These are phyloP conservation scores for Coniosporium apollinis DNA, from an alignment of 495 filamentous ascomycete species.

Conservation along the genomic window DNA sequence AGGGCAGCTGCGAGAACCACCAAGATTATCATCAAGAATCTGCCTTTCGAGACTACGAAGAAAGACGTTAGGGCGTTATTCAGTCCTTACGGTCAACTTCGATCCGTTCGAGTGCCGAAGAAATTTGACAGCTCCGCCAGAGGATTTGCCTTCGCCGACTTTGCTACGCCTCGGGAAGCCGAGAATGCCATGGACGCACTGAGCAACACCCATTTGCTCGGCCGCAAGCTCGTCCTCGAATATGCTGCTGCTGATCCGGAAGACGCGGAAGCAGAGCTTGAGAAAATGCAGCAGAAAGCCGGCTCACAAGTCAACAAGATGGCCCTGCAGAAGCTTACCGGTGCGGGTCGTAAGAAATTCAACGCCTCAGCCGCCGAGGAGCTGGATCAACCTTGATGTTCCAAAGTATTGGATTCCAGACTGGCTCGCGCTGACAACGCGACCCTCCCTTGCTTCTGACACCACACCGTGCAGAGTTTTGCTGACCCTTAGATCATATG, in stretches of 20 bases:
- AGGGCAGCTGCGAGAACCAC: constrained; percentile 55
- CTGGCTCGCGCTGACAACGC: constrained; percentile 9
- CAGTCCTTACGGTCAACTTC: constrained; percentile 75
- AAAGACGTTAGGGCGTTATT: constrained; percentile 79
- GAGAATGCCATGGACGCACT: constrained; percentile 84
- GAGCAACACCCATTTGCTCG: constrained; percentile 83
- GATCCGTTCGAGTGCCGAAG: constrained; percentile 82
- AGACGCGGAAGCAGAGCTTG: constrained; percentile 89
- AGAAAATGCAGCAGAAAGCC: constrained; percentile 89
- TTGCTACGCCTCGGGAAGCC: constrained; percentile 79
- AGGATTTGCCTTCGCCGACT: constrained; percentile 95
- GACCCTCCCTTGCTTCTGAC: no score
- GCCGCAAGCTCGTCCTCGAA: constrained; percentile 72
- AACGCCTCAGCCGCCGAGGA: constrained; percentile 58
- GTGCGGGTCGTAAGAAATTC: constrained; percentile 71
- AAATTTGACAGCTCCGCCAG: constrained; percentile 77
- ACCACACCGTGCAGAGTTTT: no score
- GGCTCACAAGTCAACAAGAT: constrained; percentile 74
- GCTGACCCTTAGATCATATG: background rate
- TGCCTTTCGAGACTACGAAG: constrained; percentile 89
- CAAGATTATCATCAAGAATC: constrained; percentile 95
- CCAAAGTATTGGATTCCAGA: constrained; percentile 29
- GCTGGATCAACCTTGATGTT: no score
- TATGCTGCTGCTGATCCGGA: constrained; percentile 71
- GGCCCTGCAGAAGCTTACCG: constrained; percentile 70